Base-by-base conservation (phyloP, 2,329 filamentous ascomycete genomes). In the Pseudocercospora vitis region DNA sequence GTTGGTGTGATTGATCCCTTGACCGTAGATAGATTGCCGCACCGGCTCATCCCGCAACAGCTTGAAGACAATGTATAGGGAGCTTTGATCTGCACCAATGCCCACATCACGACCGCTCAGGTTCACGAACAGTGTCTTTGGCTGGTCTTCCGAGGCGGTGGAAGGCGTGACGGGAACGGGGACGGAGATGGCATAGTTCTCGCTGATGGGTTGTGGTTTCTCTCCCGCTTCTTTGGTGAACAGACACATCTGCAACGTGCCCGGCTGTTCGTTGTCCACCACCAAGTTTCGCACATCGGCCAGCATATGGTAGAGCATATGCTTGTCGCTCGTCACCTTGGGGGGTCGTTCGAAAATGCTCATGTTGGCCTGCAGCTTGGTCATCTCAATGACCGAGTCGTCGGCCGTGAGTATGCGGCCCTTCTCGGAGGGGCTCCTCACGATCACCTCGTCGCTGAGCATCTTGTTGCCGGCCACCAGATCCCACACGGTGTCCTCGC, bases 401-500 rank as follows among this genome's bases (percentile, higher is more conserved):
- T 96, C 88, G 9, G 89, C 90, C 0, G 91, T 96, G 64, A 99
- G 74, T 23, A 97, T 85, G 40, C 91, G 84, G 7, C 94, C 94
- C 24, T 87, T 82, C 68, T 91, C 85, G 16, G 80, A 81, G 1
- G 94, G 90, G 71, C 95, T 94, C 24, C 94, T 85, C 55, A 99
- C 94, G 69, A 99, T 96, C 44, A 99, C 88, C 68, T 97, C 91
- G 47, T 90, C 90, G 57, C 86, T 90, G 50, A 96, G 87, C 65
- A 97, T 82, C 74, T 96, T 97, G 74, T 99, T 99, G 39, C 92
- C 92, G 37, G 82, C 84, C 2, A 97, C 92, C 46, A 99, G 77
- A 65, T 96, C 90, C 94, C 95, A 99, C 0, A 99, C 91, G 0
- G 91, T 95, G 70, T 88, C 87, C 69, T 96, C 89, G 55, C 94